phyloP scores from a whole-genome alignment of 2,329 filamentous ascomycete genomes.

The Calonectria crousiana region DNA sequence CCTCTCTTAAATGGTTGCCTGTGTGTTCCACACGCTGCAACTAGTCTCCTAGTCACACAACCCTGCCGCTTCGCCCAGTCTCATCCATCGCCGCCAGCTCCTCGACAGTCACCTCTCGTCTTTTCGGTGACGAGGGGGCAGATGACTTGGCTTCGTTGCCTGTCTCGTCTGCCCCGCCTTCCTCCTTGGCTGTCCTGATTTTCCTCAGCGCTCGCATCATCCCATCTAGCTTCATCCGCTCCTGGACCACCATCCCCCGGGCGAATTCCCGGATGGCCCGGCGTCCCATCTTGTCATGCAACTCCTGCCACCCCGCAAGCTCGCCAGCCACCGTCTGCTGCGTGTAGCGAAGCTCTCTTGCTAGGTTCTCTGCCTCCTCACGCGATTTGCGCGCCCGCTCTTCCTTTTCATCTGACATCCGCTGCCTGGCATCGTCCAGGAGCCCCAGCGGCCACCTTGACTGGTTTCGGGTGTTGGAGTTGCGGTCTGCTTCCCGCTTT shows the following conservation, averaged over 20 bases:
- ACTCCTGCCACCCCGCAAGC: constrained; percentile 92
- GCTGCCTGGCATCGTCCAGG: constrained; percentile 87
- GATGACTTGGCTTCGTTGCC: constrained; percentile 33
- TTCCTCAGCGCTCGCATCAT: constrained; percentile 83
- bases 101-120: constrained; percentile 32
- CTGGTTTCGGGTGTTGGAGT: constrained; percentile 78
- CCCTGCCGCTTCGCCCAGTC: constrained; percentile 32
- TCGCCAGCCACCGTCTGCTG: constrained; percentile 94
- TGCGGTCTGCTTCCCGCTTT: constrained; percentile 82
- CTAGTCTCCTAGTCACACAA: constrained; percentile 25
- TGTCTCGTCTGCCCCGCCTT: constrained; percentile 17
- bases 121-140: constrained; percentile 20
- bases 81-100: constrained; percentile 31
- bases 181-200: constrained; percentile 51
- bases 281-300: constrained; percentile 82
- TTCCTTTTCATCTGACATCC: constrained; percentile 86
- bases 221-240: constrained; percentile 82
- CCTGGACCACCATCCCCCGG: constrained; percentile 81
- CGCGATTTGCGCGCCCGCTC: constrained; percentile 79
- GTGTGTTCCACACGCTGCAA: constrained; percentile 30
- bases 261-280: constrained; percentile 83
- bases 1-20: constrained; percentile 16
- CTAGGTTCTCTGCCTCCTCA: constrained; percentile 78
- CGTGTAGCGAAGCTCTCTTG: constrained; percentile 87
- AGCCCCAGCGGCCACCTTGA: constrained; percentile 85